Conservation (phyloP, 139 green algal species). For the Pseudopediastrum boryanum region DNA sequence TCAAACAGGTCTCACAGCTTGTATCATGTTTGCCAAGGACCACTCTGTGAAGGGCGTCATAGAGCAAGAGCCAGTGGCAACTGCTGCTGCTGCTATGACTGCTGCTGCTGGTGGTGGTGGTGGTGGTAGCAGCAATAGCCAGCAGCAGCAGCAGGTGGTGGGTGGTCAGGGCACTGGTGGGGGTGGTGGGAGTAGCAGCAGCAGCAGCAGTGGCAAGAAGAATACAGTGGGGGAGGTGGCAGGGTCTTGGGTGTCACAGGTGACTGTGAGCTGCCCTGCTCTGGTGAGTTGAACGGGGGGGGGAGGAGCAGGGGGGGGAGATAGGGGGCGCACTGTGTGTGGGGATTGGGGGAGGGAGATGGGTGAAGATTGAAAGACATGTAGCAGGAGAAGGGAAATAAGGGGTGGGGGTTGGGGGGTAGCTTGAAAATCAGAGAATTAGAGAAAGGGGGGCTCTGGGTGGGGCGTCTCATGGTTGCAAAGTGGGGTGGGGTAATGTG, state of each 20-base stretch:
- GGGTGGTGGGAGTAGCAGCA: background rate
- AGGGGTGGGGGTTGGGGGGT: too few species aligned
- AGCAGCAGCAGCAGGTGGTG: constrained; percentile 19
- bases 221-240: constrained; percentile 29
- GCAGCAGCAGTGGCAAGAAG: constrained; percentile 5
- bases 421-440: too few species aligned
- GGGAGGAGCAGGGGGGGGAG: too few species aligned
- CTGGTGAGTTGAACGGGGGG: constrained; percentile 34
- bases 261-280: constrained; percentile 27
- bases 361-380: too few species aligned
- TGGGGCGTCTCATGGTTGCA: too few species aligned
- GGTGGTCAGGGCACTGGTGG: constrained; percentile 20
- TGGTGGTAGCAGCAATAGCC: background rate
- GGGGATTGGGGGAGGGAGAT: too few species aligned
- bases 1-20: constrained; percentile 24
- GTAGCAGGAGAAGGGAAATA: too few species aligned
- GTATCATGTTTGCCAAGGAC: constrained; percentile 38
- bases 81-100: background rate
- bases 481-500: too few species aligned
- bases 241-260: constrained; percentile 9
- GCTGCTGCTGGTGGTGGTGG: background rate
- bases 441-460: too few species aligned
- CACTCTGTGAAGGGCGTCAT: constrained; percentile 41
- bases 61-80: constrained; percentile 22
- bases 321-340: background rate